A percentile compares a stretch with the other conserved stretches of the same genome.
phyloP scores from a whole-genome alignment of 805 yeast species.

The Candida dajiaensis region DNA sequence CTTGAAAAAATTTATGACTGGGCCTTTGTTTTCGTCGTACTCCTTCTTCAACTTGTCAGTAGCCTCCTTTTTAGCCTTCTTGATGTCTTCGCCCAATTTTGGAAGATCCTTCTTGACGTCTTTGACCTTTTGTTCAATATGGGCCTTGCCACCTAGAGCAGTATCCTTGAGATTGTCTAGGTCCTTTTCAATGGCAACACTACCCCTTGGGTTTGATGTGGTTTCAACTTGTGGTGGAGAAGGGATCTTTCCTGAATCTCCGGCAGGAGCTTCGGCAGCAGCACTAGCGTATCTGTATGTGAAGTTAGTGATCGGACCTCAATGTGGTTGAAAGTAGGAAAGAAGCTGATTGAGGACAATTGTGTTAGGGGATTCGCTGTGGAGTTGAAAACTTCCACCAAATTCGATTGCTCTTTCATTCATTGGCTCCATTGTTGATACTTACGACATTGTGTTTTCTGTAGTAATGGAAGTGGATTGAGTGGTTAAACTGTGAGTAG shows the following conservation, averaged over 20 bases:
- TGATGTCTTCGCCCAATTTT: slow-evolving; percentile 20
- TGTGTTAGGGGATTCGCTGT: not conserved
- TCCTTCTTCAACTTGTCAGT: slow-evolving; percentile 28
- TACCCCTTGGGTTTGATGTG: slow-evolving; percentile 17
- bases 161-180: slow-evolving; percentile 14
- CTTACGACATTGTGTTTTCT: not conserved
- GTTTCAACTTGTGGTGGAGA: slow-evolving; percentile 7
- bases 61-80: slow-evolving; percentile 31
- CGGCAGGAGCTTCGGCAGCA: slow-evolving; percentile 9
- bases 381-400: not conserved
- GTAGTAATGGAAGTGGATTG: not conserved
- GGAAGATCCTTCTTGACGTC: slow-evolving; percentile 23
- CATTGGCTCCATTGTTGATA: not conserved
- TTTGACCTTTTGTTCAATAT: slow-evolving; percentile 22
- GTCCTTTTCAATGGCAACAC: slow-evolving; percentile 14
- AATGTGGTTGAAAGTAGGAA: not conserved
- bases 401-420: not conserved
- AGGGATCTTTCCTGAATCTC: slow-evolving; percentile 6
- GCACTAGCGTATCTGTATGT: slow-evolving; percentile 8
- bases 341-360: not conserved
- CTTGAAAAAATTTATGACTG: slow-evolving; percentile 19
- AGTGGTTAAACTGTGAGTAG: not conserved
- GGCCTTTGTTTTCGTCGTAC: slow-evolving; percentile 25
- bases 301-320: not conserved
- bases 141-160: slow-evolving; percentile 15